Conservation (phyloP, 306 rosid species). For the Fragaria ananassa region DNA sequence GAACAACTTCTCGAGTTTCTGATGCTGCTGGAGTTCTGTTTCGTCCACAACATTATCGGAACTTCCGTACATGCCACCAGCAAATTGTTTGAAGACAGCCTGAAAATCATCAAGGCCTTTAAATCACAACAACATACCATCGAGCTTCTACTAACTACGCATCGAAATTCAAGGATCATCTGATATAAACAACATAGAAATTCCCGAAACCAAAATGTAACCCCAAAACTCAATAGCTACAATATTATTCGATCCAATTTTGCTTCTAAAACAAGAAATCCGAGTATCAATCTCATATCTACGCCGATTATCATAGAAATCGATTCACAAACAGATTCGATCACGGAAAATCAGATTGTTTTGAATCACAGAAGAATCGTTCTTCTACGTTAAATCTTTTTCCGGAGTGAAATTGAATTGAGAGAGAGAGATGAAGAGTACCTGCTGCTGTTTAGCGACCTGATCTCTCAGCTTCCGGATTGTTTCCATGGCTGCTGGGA, state of each 20-base stretch:
- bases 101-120: not conserved
- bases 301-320: not conserved
- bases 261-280: not conserved
- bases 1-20: slow-evolving; percentile 74
- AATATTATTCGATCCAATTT: not conserved
- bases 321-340: not conserved
- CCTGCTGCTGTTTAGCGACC: slow-evolving; percentile 93
- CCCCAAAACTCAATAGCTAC: not conserved
- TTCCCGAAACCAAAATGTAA: not conserved
- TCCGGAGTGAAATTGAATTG: not conserved
- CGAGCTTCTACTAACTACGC: not conserved
- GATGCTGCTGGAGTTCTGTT: slow-evolving; percentile 73
- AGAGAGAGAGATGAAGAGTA: slow-evolving; percentile 8
- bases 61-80: slow-evolving; percentile 80
- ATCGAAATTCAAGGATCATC: not conserved
- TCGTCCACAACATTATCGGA: slow-evolving; percentile 71
- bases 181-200: not conserved
- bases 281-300: not conserved
- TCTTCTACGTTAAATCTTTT: not conserved
- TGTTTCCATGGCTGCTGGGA: slow-evolving; percentile 54
- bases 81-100: slow-evolving; percentile 86
- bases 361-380: slow-evolving; percentile 7
- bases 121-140: not conserved
- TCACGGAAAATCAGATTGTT: not conserved
- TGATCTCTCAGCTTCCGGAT: slow-evolving; percentile 85